Conservation (phyloP, 2,329 filamentous ascomycete species). For the Cordyceps pruinosa region DNA sequence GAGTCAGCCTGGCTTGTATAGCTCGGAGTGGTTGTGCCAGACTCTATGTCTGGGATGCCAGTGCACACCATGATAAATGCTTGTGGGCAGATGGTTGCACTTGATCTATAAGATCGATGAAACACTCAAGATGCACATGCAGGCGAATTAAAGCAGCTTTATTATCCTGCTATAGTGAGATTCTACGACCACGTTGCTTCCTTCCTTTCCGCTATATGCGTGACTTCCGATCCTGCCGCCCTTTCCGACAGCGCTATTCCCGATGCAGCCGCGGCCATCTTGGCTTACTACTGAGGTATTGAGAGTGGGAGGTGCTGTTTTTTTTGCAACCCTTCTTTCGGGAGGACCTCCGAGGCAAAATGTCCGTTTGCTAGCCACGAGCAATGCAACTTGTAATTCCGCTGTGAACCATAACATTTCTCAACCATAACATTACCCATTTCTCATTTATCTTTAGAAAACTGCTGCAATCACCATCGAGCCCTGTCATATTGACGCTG, state of each 20-base stretch:
- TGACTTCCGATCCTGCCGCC: neutral
- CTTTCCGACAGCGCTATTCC: slow-evolving; percentile 4
- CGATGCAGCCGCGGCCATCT: neutral
- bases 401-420: neutral
- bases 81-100: neutral
- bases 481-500: neutral
- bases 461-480: neutral
- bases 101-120: neutral
- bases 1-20: neutral
- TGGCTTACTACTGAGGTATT: neutral
- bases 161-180: neutral
- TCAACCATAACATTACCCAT: too few relatives aligned
- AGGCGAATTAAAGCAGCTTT: neutral
- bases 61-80: neutral
- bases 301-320: neutral
- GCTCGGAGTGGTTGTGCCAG: neutral
- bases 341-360: neutral
- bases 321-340: neutral
- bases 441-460: neutral
- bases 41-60: slow-evolving; percentile 2
- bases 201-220: neutral
- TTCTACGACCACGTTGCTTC: neutral
- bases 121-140: neutral
- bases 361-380: neutral
- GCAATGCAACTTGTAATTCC: neutral